Conservation (phyloP, 2,329 filamentous ascomycete species). For the Colletotrichum euphorbiae region DNA sequence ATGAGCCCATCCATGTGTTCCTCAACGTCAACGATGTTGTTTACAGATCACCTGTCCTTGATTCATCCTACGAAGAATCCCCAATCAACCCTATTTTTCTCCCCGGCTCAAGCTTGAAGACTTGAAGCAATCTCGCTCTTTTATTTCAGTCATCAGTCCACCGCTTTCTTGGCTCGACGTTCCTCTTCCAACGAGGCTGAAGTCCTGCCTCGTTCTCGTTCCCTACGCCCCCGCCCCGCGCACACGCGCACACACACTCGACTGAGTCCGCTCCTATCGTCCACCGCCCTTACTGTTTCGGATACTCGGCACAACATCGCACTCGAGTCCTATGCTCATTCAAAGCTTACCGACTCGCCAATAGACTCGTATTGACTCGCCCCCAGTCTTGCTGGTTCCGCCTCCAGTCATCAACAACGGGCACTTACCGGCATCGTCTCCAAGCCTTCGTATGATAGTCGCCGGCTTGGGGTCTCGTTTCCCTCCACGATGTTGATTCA, state of each 20-base stretch:
- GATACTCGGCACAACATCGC: constrained; percentile 22
- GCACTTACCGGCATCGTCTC: constrained; percentile 1
- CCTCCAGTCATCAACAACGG: constrained; percentile 16
- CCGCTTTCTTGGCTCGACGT: constrained; percentile 33
- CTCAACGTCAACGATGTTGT: constrained; percentile 39
- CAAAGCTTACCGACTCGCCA: constrained; percentile 2
- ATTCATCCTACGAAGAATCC: constrained; percentile 14
- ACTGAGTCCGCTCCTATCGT: not conserved
- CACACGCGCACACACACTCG: constrained; percentile 7
- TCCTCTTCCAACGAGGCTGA: constrained; percentile 32
- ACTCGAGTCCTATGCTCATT: constrained; percentile 1
- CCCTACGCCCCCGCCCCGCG: not conserved
- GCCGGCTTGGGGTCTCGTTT: not conserved
- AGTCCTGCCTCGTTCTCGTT: constrained; percentile 28
- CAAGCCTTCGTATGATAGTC: not conserved
- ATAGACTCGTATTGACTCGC: constrained; percentile 5
- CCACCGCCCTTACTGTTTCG: constrained; percentile 24
- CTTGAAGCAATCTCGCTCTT: constrained; percentile 30
- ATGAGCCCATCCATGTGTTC: constrained; percentile 36
- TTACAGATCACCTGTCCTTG: constrained; percentile 41
- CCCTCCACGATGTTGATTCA: constrained; percentile 4
- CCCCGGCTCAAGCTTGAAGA: constrained; percentile 37
- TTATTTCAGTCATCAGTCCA: constrained; percentile 24
- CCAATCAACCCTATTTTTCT: constrained; percentile 33
- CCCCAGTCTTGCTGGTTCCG: constrained; percentile 31